A percentile compares a stretch with the other conserved stretches of the same genome.
Conservation (phyloP, 2,329 filamentous ascomycete species). For the Graphilbum sp. region DNA sequence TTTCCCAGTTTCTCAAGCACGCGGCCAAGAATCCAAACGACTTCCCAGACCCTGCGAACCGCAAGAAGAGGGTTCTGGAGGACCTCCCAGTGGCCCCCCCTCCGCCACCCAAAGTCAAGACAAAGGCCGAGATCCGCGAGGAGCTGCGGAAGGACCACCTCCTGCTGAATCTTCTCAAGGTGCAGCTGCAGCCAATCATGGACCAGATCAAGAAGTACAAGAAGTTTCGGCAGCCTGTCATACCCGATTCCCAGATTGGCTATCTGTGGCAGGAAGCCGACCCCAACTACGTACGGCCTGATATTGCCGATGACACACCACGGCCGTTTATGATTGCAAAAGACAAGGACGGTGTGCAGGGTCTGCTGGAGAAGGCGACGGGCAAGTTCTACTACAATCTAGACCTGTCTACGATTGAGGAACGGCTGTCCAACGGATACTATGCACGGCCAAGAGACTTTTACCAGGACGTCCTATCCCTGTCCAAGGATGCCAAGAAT, state of each 20-base stretch:
- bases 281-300: slow-evolving; percentile 48
- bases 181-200: slow-evolving; percentile 86
- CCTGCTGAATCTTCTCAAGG: slow-evolving; percentile 72
- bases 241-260: slow-evolving; percentile 56
- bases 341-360: slow-evolving; percentile 63
- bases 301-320: slow-evolving; percentile 35
- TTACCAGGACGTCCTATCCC: slow-evolving; percentile 65
- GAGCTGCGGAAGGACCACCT: slow-evolving; percentile 73
- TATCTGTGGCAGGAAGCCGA: slow-evolving; percentile 78
- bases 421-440: slow-evolving; percentile 90
- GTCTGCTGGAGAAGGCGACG: slow-evolving; percentile 57
- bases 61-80: slow-evolving; percentile 74
- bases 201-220: slow-evolving; percentile 92
- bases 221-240: slow-evolving; percentile 67
- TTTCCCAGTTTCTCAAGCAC: slow-evolving; percentile 56
- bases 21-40: slow-evolving; percentile 70
- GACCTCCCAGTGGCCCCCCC: slow-evolving; percentile 59
- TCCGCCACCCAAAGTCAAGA: slow-evolving; percentile 48
- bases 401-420: slow-evolving; percentile 83
- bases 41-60: slow-evolving; percentile 72
- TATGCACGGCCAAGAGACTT: slow-evolving; percentile 88
- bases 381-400: slow-evolving; percentile 91
- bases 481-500: slow-evolving; percentile 71
- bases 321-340: slow-evolving; percentile 66
- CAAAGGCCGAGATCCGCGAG: slow-evolving; percentile 64